Evolutionary conservation across 1,284 basidiomycete genomes (phyloP), one percentile per base, ranked within the genome.

Genomic region (Stygiomarasmius scandens): DNA sequence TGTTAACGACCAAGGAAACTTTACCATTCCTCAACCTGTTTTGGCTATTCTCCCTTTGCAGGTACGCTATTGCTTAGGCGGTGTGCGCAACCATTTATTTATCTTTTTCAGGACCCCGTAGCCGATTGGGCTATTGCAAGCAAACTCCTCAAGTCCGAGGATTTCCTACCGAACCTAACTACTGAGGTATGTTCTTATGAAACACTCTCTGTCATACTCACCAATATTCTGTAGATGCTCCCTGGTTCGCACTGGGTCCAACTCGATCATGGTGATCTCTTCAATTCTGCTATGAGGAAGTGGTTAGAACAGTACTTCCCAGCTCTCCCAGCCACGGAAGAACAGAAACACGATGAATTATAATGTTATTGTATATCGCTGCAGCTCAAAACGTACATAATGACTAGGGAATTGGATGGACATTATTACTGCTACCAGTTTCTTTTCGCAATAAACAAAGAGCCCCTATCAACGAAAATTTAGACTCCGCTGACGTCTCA

Each of bases 171-270:
- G 1, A 72, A 79, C 25, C 62, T 84, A n/a, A 82, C 77, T 4
- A 78, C 75, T 2, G 70, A 79, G 71, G 86, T 87, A 55, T 9
- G 71, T 65, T n/a, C n/a, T n/a, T n/a, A n/a, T n/a, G n/a, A n/a
- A n/a, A n/a, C n/a, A n/a, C 2, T 32, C 16, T 32, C 29, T 56
- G 51, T 52, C 12, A 43, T 58, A 14, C 27, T 47, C 23, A 54
- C 10, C 23, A 22, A 5, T 22, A 53, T 57, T 14, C 52, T 22
- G 24, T 59, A 83, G 81, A 69, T 74, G 1, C 65, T 85, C 52
- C 63, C 70, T 2, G 80, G 80, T 0, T 77, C 82, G 2, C 86
- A 87, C 64, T 87, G 85, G 86, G 72, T 80, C 2, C 86, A 88
- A 49, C 70, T 87, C 14, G 86, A 88, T 65, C 69, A 77, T 53